Evolutionary conservation across 768 basidiomycete genomes (phyloP), one percentile per base, ranked within the genome.

Genomic region (Serendipita sp.): DNA sequence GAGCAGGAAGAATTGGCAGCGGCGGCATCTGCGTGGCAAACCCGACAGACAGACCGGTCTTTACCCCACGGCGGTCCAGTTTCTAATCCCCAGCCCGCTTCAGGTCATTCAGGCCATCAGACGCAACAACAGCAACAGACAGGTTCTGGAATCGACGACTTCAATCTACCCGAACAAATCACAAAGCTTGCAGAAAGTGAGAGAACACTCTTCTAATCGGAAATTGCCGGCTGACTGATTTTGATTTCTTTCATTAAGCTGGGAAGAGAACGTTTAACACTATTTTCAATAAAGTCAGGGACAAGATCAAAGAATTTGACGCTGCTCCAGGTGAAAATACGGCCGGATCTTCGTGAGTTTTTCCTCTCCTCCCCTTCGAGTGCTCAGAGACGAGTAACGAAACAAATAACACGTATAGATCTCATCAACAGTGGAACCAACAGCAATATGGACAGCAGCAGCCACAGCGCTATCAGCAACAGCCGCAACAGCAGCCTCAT

Each of bases 1-100:
- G 55, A 60, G 55, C 29, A 60, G 27, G 55, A 60, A 60, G 55
- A 60, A 36, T 34, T 60, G n/a, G 27, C 55, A n/a, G 11, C 55
- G 16, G 55, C 55, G 16, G 55, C 36, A n/a, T 10, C 40, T 40
- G 48, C 48, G 3, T 50, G 48, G 48, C n/a, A 50, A 18, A 18
- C 48, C 29, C 48, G 48, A 31, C 40, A 40, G 40, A 40, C 40
- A 5, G 40, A 40, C 40, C 40, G 40, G 40, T 5, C 40, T 40
- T 40, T 40, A 40, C 48, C 48, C 48, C 18, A 18, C 18, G n/a
- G 8, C 48, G n/a, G 18, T 18, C 48, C 48, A 8, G 48, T n/a
- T n/a, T n/a, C 48, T 31, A 50, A 50, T n/a, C 18, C 48, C 48
- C 48, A 5, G n/a, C 48, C 48, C 6, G 6, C 40, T 40, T 40